Base-by-base conservation (phyloP, 176 grass and related monocot species). In the Oryza longistaminata region DNA sequence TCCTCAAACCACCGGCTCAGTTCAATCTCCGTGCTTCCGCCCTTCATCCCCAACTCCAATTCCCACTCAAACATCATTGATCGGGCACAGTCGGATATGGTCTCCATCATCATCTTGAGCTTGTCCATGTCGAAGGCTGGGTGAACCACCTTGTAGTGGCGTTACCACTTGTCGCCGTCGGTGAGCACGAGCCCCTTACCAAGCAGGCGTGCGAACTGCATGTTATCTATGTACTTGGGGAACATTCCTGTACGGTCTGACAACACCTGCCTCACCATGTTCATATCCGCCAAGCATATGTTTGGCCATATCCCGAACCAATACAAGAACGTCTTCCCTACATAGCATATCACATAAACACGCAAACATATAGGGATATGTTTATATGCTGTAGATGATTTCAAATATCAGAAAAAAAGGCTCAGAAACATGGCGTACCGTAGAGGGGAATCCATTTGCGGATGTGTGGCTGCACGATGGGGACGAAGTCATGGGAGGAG, bases 131-230 rank as follows among this genome's bases (percentile, higher is more conserved):
- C 66, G 88, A 91, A 94, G 0, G 86, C 93, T 0, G 88, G 93
- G 80, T 88, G 74, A 15, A 95, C 76, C 11, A 90, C 88, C 58
- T 79, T 90, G 3, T 76, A 83, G 78, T 95, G 93, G 49, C 91
- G 88, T 62, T 82, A 83, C 93, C 93, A 96, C 3, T 93, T 88
- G 1, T 90, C 74, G 35, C 91, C 91, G 65, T 93, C 61, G 9
- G 48, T 78, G 61, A 91, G 25, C 0, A 83, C n/a, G 77, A 96
- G 77, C 2, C 81, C 93, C 68, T 87, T 89, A n/a, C 93, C 93
- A 13, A 96, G 15, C 1, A 96, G 39, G 4, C 88, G 86, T 11
- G 11, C 0, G 12, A 93, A 11, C 62, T 61, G 45, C 9, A 80
- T 39, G 46, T 85, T 83, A 0, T 21, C 19, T 22, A 42, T 2